Conservation (phyloP, 2,329 filamentous ascomycete species). For the Endocalyx cinctus region DNA sequence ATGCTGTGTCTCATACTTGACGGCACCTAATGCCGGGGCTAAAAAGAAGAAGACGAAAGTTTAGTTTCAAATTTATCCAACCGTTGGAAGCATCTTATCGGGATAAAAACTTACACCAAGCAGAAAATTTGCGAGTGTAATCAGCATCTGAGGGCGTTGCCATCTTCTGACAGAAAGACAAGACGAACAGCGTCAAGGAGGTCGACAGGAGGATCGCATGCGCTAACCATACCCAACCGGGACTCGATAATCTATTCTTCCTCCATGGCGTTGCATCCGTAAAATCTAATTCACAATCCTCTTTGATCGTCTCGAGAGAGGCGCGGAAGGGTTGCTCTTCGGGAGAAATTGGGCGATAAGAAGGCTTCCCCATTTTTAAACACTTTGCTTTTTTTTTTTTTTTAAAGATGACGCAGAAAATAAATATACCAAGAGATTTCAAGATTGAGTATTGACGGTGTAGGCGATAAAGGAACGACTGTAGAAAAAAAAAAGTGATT, state of each 20-base stretch:
- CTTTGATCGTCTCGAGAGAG: slow-evolving; percentile 17
- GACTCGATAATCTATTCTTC: slow-evolving; percentile 16
- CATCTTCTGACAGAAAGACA: slow-evolving; percentile 35
- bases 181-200: slow-evolving; percentile 35
- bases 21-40: slow-evolving; percentile 43
- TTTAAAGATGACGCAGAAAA: too few species aligned
- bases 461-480: neutral
- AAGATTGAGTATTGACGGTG: too few species aligned
- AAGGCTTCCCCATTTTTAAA: slow-evolving; percentile 29
- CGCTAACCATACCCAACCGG: slow-evolving; percentile 35
- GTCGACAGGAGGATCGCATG: slow-evolving; percentile 35
- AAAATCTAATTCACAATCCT: slow-evolving; percentile 18
- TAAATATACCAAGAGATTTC: too few species aligned
- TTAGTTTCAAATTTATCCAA: too few species aligned
- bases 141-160: slow-evolving; percentile 28
- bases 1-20: slow-evolving; percentile 45
- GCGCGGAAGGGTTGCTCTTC: slow-evolving; percentile 33
- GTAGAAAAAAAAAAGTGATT: slow-evolving; percentile 7
- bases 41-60: too few species aligned
- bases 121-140: slow-evolving; percentile 37
- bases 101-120: slow-evolving; percentile 36
- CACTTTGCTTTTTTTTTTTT: too few species aligned
- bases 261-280: slow-evolving; percentile 11
- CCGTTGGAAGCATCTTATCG: too few species aligned
- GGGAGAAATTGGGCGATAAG: slow-evolving; percentile 29